Evolutionary conservation across 352 stramenopile genomes (phyloP).

Genomic region (Globisporangium irregulare): DNA sequence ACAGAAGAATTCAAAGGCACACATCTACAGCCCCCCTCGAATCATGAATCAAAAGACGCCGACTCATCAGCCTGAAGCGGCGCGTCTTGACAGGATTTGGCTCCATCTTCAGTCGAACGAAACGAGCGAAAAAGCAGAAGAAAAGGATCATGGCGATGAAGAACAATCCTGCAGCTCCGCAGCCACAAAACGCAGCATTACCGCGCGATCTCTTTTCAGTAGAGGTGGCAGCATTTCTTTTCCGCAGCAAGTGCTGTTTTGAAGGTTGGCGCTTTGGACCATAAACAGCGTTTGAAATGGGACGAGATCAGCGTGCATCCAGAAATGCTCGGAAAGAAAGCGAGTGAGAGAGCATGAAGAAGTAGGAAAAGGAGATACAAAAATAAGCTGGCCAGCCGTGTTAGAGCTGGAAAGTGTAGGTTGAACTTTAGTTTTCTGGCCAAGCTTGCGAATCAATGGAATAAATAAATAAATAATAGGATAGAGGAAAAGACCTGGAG

Average conservation of each 20-base stretch:
- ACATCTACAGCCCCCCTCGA: background rate
- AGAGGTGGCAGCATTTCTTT: background rate
- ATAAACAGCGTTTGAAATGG: background rate
- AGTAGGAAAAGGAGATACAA: conserved; percentile 2
- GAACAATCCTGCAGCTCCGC: background rate
- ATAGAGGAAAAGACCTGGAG: background rate
- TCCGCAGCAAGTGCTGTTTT: background rate
- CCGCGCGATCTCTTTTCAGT: background rate
- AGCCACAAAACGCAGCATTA: background rate
- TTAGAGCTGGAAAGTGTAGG: background rate
- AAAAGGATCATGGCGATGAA: background rate
- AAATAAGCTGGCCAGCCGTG: background rate
- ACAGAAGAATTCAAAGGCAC: background rate
- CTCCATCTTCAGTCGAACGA: background rate
- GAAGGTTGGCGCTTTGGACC: background rate
- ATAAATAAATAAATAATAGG: background rate
- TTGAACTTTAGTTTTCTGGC: background rate
- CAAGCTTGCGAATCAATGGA: background rate
- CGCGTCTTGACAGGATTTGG: conserved; percentile 5
- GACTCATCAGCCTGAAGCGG: background rate
- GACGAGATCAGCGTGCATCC: background rate
- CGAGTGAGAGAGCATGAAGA: background rate
- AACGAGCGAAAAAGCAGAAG: background rate
- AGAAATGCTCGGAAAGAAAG: conserved; percentile 4
- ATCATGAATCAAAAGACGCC: background rate